Base-by-base conservation (phyloP, 2,329 filamentous ascomycete species). In the Aspergillus neotritici region DNA sequence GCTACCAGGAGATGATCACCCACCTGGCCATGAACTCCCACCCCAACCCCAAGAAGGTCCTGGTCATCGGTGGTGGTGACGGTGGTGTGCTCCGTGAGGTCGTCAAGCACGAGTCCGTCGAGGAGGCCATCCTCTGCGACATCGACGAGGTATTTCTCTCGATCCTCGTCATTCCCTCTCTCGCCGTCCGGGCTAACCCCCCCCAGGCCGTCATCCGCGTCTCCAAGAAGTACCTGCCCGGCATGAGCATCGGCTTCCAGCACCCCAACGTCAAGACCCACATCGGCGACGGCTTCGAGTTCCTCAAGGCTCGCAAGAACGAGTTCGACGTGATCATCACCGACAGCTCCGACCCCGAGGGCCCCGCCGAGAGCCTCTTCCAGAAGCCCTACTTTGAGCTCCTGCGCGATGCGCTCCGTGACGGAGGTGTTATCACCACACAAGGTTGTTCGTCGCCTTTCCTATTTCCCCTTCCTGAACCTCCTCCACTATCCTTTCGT, bases 1-100 rank as follows among this genome's bases (percentile, higher is more conserved):
- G 75, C 61, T 95, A 95, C 82, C 93, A 98, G 79, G 93, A 98
- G 81, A 98, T 98, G 93, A 98, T 98, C 73, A 90, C 91, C 59
- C 89, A 98, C 74, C 80, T 98, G 57, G 93, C 89, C 73, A 88
- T 98, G 85, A 93, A 94, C 81, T 88, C 91, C 41, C 93, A 98
- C 81, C 93, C 93, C 58, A 83, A 94, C 78, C 93, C 93, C 65
- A 93, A 97, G 82, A 94, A 90, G 74, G 93, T 98, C 41, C 83
- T 98, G 46, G 93, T 98, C 69, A 97, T 98, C 63, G 93, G 93
- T 54, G 93, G 93, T 62, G 93, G 93, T 67, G 93, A 98, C 67
- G 93, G 93, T 48, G 93, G 93, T 73, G 93, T 98, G 52, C 83
- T 98, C 60, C 89, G 93, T 61, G 93, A 98, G 80, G 85, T 98